Evolutionary conservation across 1,139 yeast species (phyloP), one percentile per base, ranked within the genome.

Genomic region (Blastobotrys buckinghamii): DNA sequence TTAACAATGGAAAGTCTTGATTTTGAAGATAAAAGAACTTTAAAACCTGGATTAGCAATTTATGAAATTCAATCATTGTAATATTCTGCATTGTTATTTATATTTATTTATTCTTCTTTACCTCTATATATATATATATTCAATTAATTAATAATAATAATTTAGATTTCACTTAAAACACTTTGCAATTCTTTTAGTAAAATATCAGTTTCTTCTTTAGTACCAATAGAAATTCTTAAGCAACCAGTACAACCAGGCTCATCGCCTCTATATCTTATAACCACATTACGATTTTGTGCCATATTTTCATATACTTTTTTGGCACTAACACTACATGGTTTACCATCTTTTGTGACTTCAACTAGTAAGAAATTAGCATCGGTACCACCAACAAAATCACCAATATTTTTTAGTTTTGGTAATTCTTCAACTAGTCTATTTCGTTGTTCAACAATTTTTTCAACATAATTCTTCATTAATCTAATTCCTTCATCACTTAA

Each of bases 201-300:
- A 15, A 60, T 57, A 39, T 71, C 64, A 59, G 88, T 90, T 66
- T 92, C 97, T 49, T 77, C 79, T 34, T 68, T 71, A 0, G 96
- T 89, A 24, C 98, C 98, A 38, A 92, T 73, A 0, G 97, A 84
- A 26, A 90, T 77, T 68, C 98, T 78, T 50, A 92, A 70, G 42
- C 88, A 87, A 33, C 98, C 98, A 2, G 72, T 70, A 65, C 98
- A 92, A 41, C 95, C 95, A 42, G 82, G 75, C 68, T 92, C 98
- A 30, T 73, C 78, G 34, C 98, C 98, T 70, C 98, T 78, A 64
- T 79, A 92, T 65, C 98, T 78, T 13, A 90, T 86, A 45, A 92
- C 97, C 20, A 92, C 89, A 37, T 79, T 80, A 47, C 82, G 78
- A 22, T 77, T 75, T 19, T 76, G 76, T 0, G 98, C 98, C 60